Percentiles rank a stretch among this genome's conserved stretches.
phyloP scores from a whole-genome alignment of 805 yeast species.

The Saturnispora halmiae region DNA sequence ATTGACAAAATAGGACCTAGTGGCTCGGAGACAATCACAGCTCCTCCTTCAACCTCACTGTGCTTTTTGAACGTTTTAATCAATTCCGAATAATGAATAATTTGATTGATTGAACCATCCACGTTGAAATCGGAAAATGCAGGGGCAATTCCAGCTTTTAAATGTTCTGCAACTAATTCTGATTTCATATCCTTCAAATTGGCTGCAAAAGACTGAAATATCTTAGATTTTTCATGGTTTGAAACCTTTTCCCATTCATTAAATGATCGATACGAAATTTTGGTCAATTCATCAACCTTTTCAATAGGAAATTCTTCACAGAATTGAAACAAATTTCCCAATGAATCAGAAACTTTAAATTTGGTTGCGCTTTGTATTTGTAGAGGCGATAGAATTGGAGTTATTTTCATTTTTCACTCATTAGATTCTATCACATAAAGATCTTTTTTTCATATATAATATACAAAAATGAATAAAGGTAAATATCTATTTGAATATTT shows the following conservation, averaged over 20 bases:
- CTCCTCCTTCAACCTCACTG: constrained; percentile 5
- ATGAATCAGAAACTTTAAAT: not conserved
- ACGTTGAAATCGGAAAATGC: constrained; percentile 22
- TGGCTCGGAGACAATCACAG: constrained; percentile 30
- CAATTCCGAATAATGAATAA: constrained; percentile 25
- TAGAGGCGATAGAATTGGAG: constrained; percentile 3
- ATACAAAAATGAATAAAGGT: not conserved
- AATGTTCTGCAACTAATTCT: constrained; percentile 20
- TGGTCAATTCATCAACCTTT: not conserved
- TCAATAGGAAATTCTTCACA: not conserved
- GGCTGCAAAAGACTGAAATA: constrained; percentile 11
- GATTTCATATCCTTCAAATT: constrained; percentile 12
- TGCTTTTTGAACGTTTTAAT: constrained; percentile 18
- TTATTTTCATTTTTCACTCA: constrained; percentile 1
- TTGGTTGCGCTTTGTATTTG: not conserved
- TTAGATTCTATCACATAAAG: not conserved
- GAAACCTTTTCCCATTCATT: constrained; percentile 15
- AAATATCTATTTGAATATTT: constrained; percentile 6
- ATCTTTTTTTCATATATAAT: not conserved
- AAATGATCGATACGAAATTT: constrained; percentile 15
- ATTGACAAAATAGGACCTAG: constrained; percentile 39
- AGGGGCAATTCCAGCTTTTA: constrained; percentile 28
- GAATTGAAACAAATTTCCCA: not conserved
- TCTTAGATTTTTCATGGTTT: constrained; percentile 9
- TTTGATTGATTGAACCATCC: constrained; percentile 24